These are phyloP conservation scores for Tetrapisispora pingtungensis DNA, from an alignment of 805 yeast genomes.

Conservation along the genomic window DNA sequence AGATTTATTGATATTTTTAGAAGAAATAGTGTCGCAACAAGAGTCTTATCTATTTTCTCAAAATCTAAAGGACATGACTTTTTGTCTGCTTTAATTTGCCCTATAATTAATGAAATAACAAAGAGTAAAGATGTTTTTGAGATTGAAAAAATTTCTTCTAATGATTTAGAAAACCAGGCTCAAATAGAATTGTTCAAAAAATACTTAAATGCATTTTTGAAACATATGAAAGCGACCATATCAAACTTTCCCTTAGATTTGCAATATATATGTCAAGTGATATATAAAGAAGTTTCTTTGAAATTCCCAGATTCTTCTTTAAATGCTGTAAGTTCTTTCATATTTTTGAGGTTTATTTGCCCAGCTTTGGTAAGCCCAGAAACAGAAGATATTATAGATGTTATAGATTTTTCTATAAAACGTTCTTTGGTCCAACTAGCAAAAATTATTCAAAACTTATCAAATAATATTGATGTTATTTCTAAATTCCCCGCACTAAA, in stretches of 20 bases:
- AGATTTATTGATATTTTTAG: constrained; percentile 67
- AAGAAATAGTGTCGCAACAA: constrained; percentile 73
- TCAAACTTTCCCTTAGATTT: constrained; percentile 60
- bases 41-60: constrained; percentile 62
- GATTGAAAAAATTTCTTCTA: constrained; percentile 41
- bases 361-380: constrained; percentile 91
- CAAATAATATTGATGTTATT: constrained; percentile 63
- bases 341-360: constrained; percentile 70
- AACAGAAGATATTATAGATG: constrained; percentile 30
- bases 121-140: constrained; percentile 48
- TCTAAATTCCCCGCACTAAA: constrained; percentile 54
- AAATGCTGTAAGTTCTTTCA: constrained; percentile 75
- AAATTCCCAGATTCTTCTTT: constrained; percentile 58
- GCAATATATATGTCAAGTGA: constrained; percentile 57
- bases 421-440: constrained; percentile 71
- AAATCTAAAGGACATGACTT: constrained; percentile 56
- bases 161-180: constrained; percentile 32
- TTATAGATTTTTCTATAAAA: constrained; percentile 36
- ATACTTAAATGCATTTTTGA: constrained; percentile 47
- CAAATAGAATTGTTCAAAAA: constrained; percentile 42
- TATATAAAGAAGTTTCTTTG: constrained; percentile 44
- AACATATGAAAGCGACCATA: constrained; percentile 48
- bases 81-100: constrained; percentile 41
- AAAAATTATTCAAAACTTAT: constrained; percentile 75
- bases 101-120: constrained; percentile 45